Evolutionary conservation across 2,329 filamentous ascomycete genomes (phyloP).

Genomic region (Colletotrichum neosansevieriae): DNA sequence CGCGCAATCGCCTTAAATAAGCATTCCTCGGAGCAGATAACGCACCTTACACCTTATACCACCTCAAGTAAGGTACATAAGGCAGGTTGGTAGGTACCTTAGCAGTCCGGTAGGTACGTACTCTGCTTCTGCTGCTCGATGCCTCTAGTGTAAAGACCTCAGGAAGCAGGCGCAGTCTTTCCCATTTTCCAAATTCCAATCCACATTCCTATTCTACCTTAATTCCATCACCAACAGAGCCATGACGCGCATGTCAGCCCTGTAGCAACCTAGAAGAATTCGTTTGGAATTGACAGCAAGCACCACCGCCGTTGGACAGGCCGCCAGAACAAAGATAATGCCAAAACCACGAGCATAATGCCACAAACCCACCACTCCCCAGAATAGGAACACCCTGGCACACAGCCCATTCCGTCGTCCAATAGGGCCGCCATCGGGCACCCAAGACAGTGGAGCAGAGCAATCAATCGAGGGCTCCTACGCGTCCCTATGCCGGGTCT

Average conservation of each 20-base stretch:
- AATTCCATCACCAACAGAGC: neutral
- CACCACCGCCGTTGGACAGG: neutral
- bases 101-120: too few relatives aligned
- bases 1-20: neutral
- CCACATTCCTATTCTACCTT: neutral
- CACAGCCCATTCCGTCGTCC: neutral
- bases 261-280: neutral
- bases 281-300: conserved; percentile 6
- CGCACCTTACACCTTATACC: neutral
- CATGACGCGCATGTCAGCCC: neutral
- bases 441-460: conserved; percentile 25
- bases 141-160: neutral
- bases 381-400: conserved; percentile 21
- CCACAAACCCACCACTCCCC: conserved; percentile 6
- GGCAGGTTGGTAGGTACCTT: too few relatives aligned
- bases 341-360: conserved; percentile 24
- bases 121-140: neutral
- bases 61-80: too few relatives aligned
- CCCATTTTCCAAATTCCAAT: neutral
- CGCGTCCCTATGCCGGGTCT: conserved; percentile 1
- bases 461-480: conserved; percentile 13
- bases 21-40: neutral
- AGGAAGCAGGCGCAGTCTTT: neutral
- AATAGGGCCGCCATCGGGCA: conserved; percentile 39
- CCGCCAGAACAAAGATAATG: neutral